Conservation (phyloP, 2,329 filamentous ascomycete species). For the Cladosporium cucumerinum region DNA sequence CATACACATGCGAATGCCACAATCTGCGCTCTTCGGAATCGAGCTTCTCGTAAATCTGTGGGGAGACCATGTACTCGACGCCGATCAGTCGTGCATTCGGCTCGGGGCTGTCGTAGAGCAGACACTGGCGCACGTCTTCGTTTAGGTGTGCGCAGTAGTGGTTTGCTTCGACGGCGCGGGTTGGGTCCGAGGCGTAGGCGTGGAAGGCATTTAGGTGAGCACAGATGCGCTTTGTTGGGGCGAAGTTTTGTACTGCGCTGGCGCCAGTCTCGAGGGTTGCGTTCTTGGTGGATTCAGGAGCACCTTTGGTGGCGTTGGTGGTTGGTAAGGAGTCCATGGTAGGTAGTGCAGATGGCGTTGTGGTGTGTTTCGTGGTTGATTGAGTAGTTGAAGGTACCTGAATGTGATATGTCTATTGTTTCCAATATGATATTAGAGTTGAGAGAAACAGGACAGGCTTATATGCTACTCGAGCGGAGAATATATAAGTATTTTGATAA, state of each 20-base stretch:
- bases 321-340: slow-evolving; percentile 37
- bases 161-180: slow-evolving; percentile 68
- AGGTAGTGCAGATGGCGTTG: neutral
- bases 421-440: too few species aligned
- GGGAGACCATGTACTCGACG: slow-evolving; percentile 83
- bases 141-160: slow-evolving; percentile 81
- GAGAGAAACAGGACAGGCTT: neutral
- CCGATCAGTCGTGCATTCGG: slow-evolving; percentile 72
- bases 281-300: slow-evolving; percentile 54
- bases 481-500: neutral
- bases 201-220: slow-evolving; percentile 79
- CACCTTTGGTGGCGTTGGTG: slow-evolving; percentile 47
- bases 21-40: slow-evolving; percentile 65
- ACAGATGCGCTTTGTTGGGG: slow-evolving; percentile 69
- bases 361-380: neutral
- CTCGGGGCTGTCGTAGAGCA: slow-evolving; percentile 72
- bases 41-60: slow-evolving; percentile 64
- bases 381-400: neutral
- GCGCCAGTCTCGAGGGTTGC: slow-evolving; percentile 61
- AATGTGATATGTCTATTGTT: neutral
- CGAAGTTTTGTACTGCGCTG: slow-evolving; percentile 61
- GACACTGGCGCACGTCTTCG: slow-evolving; percentile 76
- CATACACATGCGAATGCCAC: slow-evolving; percentile 76
- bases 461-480: neutral
- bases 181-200: slow-evolving; percentile 43